Evolutionary conservation across 169 alveolate genomes (phyloP).

Genomic region (Plasmodium billcollinsi): DNA sequence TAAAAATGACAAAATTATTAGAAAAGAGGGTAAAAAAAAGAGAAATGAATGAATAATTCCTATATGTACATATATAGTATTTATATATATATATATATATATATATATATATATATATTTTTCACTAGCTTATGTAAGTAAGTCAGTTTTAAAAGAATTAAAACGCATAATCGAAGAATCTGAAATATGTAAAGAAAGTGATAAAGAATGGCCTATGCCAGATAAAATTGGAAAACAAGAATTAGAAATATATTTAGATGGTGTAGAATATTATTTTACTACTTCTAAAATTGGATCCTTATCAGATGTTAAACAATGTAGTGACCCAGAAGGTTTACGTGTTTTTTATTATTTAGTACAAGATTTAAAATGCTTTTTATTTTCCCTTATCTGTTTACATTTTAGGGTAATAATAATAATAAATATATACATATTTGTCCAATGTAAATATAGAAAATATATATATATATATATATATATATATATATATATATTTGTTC

Average conservation of each 20-base stretch:
- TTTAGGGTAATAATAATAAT: constrained; percentile 88
- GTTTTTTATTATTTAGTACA: constrained; percentile 95
- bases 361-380: constrained; percentile 95
- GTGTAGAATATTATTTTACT: constrained; percentile 85
- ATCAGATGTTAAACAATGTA: constrained; percentile 92
- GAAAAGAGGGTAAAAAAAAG: constrained; percentile 94
- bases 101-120: neutral
- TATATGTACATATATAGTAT: neutral
- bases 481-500: too few species aligned
- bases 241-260: constrained; percentile 93
- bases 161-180: constrained; percentile 92
- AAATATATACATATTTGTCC: too few species aligned
- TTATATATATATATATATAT: neutral
- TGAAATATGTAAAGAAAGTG: constrained; percentile 94
- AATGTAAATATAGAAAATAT: too few species aligned
- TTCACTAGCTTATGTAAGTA: constrained; percentile 85
- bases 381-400: constrained; percentile 94
- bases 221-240: constrained; percentile 97
- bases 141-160: constrained; percentile 88
- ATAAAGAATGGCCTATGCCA: constrained; percentile 96
- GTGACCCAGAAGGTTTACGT: constrained; percentile 95
- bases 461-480: too few species aligned
- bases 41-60: neutral
- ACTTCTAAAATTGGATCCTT: constrained; percentile 96
- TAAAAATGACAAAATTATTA: constrained; percentile 93